Evolutionary conservation across 2,329 filamentous ascomycete species (phyloP).

Genomic region (Fusarium setosum): DNA sequence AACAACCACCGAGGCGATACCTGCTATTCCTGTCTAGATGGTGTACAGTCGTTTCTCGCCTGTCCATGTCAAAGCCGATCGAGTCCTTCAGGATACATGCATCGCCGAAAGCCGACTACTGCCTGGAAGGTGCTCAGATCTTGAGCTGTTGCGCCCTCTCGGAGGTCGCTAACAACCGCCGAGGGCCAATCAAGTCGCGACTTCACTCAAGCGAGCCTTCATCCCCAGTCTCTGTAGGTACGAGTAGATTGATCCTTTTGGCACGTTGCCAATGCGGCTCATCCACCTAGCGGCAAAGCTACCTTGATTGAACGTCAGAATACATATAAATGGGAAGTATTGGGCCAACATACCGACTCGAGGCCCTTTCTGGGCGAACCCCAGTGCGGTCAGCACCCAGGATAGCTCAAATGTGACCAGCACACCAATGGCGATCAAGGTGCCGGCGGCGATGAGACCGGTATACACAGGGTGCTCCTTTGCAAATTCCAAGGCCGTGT

Average conservation of each 20-base stretch:
- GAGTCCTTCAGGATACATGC: too few relatives aligned
- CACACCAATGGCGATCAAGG: slow-evolving; percentile 31
- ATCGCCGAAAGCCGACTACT: too few relatives aligned
- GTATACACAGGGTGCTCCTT: slow-evolving; percentile 33
- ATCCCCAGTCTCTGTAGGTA: slow-evolving; percentile 37
- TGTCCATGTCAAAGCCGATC: too few relatives aligned
- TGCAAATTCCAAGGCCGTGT: slow-evolving; percentile 25
- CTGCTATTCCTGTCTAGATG: too few relatives aligned
- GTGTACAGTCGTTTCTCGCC: too few relatives aligned
- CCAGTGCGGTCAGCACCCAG: slow-evolving; percentile 37
- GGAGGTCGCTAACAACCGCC: background rate
- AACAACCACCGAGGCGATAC: too few relatives aligned
- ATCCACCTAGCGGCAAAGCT: slow-evolving; percentile 41
- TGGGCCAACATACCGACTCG: slow-evolving; percentile 20
- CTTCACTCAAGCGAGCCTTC: slow-evolving; percentile 11
- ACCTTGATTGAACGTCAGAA: background rate
- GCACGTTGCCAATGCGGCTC: slow-evolving; percentile 30
- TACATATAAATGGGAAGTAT: accelerated
- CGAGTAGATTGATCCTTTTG: slow-evolving; percentile 32
- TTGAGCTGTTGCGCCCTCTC: background rate
- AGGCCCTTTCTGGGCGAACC: slow-evolving; percentile 30
- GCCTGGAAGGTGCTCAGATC: too few relatives aligned
- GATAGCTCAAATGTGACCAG: slow-evolving; percentile 27
- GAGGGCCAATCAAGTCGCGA: background rate
- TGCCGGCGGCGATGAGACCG: slow-evolving; percentile 28